A percentile compares a stretch with the other conserved stretches of the same genome.
Conservation (phyloP, 192 early-diverging fungal species). For the Backusella parvicylindrica region DNA sequence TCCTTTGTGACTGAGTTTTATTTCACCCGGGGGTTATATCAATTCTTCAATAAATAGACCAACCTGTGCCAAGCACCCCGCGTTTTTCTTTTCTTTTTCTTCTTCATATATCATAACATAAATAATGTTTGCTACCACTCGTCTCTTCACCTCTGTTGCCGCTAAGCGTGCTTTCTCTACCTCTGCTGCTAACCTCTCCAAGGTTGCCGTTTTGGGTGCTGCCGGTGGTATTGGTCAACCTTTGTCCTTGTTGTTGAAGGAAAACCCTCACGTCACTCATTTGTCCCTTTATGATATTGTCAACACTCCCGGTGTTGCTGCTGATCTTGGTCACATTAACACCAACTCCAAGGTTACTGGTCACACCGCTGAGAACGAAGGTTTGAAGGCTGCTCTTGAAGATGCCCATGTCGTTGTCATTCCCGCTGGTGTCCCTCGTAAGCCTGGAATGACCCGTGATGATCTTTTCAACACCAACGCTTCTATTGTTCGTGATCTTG, state of each 20-base stretch:
- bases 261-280: conserved; percentile 81
- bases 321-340: conserved; percentile 93
- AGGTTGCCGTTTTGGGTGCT: conserved; percentile 66
- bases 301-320: conserved; percentile 96
- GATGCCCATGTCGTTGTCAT: conserved; percentile 68
- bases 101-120: conserved; percentile 4
- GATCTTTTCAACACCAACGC: conserved; percentile 99
- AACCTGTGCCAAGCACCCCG: neutral
- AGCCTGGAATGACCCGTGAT: conserved; percentile 99
- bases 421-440: conserved; percentile 96
- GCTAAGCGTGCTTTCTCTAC: conserved; percentile 31
- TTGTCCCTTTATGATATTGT: conserved; percentile 95
- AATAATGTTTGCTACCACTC: conserved; percentile 26
- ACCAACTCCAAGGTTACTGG: conserved; percentile 74
- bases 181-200: conserved; percentile 29
- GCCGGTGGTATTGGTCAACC: conserved; percentile 98
- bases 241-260: conserved; percentile 92
- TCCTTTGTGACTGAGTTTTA: conserved; percentile 7
- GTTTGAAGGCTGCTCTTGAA: conserved; percentile 41
- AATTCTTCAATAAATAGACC: neutral
- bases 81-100: conserved; percentile 11
- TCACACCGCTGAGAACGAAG: conserved; percentile 59
- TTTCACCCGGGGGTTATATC: conserved; percentile 14
- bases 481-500: conserved; percentile 80
- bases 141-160: conserved; percentile 21